Percentiles rank a stretch among this genome's conserved stretches.
Evolutionary conservation across 768 basidiomycete species (phyloP).

Genomic region (Russula emetica): DNA sequence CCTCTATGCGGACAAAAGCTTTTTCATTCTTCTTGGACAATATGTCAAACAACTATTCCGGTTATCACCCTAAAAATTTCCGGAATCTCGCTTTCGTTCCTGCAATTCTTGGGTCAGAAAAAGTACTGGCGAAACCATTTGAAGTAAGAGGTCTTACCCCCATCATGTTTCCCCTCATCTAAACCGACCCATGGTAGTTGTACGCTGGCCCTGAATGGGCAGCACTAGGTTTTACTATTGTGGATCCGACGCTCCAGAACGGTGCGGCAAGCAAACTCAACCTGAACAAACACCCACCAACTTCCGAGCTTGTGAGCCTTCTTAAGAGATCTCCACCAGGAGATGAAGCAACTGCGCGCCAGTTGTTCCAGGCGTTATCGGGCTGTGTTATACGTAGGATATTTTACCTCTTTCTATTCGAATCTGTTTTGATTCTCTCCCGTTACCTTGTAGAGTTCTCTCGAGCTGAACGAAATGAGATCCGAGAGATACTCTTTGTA

Average conservation of each 20-base stretch:
- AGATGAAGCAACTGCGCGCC: conserved; percentile 48
- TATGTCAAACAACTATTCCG: conserved; percentile 51
- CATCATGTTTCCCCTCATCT: background rate
- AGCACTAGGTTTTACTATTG: conserved; percentile 66
- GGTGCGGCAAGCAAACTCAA: conserved; percentile 61
- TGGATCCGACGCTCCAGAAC: conserved; percentile 48
- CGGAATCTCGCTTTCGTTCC: conserved; percentile 73
- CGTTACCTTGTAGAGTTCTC: conserved; percentile 51
- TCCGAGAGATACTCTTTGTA: conserved; percentile 62
- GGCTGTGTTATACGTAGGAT: conserved; percentile 53
- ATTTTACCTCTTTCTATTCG: background rate
- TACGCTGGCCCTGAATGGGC: conserved; percentile 66
- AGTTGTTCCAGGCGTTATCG: conserved; percentile 67
- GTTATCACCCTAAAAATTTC: conserved; percentile 53
- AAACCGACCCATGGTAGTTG: conserved; percentile 45
- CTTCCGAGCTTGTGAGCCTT: conserved; percentile 52
- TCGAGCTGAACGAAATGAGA: conserved; percentile 46
- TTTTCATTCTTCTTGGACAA: conserved; percentile 83
- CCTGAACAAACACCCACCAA: conserved; percentile 64
- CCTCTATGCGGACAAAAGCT: conserved; percentile 51
- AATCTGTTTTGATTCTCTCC: background rate
- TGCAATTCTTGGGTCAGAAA: conserved; percentile 49
- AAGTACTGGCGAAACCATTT: conserved; percentile 54
- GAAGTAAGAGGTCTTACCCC: conserved; percentile 50
- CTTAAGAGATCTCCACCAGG: conserved; percentile 58